Base-by-base conservation (phyloP, 169 alveolate genomes). In the Eimeria maxima region DNA sequence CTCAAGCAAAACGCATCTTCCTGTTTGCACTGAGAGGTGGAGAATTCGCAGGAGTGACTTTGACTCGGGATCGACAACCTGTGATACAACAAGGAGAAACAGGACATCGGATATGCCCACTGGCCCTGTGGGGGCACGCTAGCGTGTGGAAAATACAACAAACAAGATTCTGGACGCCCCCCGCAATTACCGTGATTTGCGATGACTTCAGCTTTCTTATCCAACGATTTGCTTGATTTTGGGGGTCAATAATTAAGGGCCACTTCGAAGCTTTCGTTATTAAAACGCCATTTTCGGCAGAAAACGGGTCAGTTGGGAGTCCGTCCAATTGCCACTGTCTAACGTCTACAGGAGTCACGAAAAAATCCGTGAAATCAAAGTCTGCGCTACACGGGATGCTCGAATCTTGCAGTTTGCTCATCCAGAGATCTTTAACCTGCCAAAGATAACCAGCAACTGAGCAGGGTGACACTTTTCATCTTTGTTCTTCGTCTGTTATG, bases 201-300 rank as follows among this genome's bases (percentile, higher is more conserved):
- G 97, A 22, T 80, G 96, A 97, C 96, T 98, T 99, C 97, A 98
- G 97, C 96, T 98, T 98, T 94, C 99, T 97, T 42, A 98, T 98
- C 99, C 99, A 99, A 57, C 97, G 97, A 91, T 98, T 97, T 16
- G 99, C 99, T 97, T 99, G 99, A 95, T 96, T 97, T 95, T 99
- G 99, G 27, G 99, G 99, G 96, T 99, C 99, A 88, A 99, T 98
- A 99, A 98, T 98, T 86, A 98, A 97, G 69, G 99, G 99, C 99
- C 99, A 98, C 96, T 99, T 98, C 63, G 98, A 96, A 22, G 99
- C 97, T 88, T 97, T 97, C 65, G 99, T 98, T 83, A 98, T 99
- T 44, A 99, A 96, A 44, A 98, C 98, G 92, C 99, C 99, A 97
- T 99, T 99, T 96, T 99, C 99, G 6, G 98, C 97, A 24, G 99